A percentile compares a stretch with the other conserved stretches of the same genome.
These are phyloP conservation scores for Fragilariopsis cylindrus DNA, from an alignment of 108 stramenopile species.

Conservation along the genomic window DNA sequence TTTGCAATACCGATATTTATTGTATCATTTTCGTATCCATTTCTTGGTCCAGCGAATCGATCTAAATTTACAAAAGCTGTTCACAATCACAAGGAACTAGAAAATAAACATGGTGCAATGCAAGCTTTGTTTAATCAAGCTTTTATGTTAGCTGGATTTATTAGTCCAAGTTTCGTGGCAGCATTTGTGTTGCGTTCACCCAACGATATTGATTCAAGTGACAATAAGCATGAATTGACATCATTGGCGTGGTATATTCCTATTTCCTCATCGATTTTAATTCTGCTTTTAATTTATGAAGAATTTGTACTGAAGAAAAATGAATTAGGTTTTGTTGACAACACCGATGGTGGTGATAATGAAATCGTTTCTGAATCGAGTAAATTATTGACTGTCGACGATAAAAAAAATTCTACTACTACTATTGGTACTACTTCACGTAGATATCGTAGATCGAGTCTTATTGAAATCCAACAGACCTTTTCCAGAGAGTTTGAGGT, in stretches of 20 bases:
- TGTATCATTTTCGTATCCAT: conserved; percentile 52
- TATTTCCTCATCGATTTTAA: neutral
- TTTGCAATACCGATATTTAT: conserved; percentile 51
- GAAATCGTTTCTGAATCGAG: neutral
- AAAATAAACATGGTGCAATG: conserved; percentile 53
- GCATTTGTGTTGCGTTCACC: conserved; percentile 60
- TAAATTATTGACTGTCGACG: neutral
- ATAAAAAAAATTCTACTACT: neutral
- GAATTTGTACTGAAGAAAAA: neutral
- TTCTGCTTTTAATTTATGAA: conserved; percentile 16
- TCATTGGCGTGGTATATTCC: conserved; percentile 40
- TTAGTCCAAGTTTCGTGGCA: conserved; percentile 61
- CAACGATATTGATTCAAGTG: conserved; percentile 56
- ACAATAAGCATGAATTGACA: conserved; percentile 55
- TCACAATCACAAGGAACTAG: conserved; percentile 34
- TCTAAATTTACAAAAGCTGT: conserved; percentile 62
- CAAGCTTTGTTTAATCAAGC: conserved; percentile 68
- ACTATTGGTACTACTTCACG: neutral
- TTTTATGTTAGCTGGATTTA: conserved; percentile 62
- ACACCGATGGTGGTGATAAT: neutral
- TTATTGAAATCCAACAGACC: neutral
- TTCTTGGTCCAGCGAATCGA: conserved; percentile 60
- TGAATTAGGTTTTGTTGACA: neutral
- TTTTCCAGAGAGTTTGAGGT: neutral
- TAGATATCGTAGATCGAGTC: neutral